These are phyloP conservation scores for Penicillium egyptiacum DNA, from an alignment of 495 filamentous ascomycete genomes.

Conservation along the genomic window DNA sequence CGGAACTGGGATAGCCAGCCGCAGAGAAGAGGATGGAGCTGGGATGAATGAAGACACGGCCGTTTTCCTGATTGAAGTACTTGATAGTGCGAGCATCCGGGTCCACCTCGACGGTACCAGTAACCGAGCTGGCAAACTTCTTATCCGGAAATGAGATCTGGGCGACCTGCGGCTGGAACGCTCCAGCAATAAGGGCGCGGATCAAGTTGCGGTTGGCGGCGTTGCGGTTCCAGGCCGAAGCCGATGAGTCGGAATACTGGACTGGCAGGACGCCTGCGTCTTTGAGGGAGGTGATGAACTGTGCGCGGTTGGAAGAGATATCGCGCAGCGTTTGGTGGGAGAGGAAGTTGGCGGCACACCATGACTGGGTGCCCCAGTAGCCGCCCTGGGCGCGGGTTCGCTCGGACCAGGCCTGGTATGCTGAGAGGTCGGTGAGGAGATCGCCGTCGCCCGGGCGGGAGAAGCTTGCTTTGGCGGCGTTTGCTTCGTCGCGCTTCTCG, in stretches of 20 bases:
- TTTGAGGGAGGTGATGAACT: slow-evolving; percentile 81
- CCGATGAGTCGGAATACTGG: slow-evolving; percentile 37
- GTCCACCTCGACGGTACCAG: slow-evolving; percentile 87
- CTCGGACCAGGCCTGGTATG: slow-evolving; percentile 77
- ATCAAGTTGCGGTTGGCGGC: slow-evolving; percentile 61
- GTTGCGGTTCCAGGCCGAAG: slow-evolving; percentile 50
- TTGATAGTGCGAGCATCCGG: slow-evolving; percentile 89
- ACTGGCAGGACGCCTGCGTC: slow-evolving; percentile 78
- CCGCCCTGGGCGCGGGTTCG: slow-evolving; percentile 52
- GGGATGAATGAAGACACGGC: slow-evolving; percentile 90
- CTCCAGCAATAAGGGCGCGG: slow-evolving; percentile 82
- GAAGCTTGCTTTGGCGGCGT: slow-evolving; percentile 74
- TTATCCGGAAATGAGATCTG: slow-evolving; percentile 91
- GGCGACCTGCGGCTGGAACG: slow-evolving; percentile 88
- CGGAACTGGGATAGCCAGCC: slow-evolving; percentile 67
- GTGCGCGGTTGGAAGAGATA: slow-evolving; percentile 79
- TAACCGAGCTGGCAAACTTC: slow-evolving; percentile 81
- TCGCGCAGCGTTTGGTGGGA: slow-evolving; percentile 78
- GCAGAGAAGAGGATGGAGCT: slow-evolving; percentile 80
- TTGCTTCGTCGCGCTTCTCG: slow-evolving; percentile 77
- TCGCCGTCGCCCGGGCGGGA: slow-evolving; percentile 72
- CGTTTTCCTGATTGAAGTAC: slow-evolving; percentile 84
- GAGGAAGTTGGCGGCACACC: slow-evolving; percentile 89
- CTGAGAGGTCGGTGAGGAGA: slow-evolving; percentile 78
- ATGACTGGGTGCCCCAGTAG: slow-evolving; percentile 64